These are phyloP conservation scores for Termitomyces sp. DNA, from an alignment of 768 basidiomycete genomes.

Conservation along the genomic window DNA sequence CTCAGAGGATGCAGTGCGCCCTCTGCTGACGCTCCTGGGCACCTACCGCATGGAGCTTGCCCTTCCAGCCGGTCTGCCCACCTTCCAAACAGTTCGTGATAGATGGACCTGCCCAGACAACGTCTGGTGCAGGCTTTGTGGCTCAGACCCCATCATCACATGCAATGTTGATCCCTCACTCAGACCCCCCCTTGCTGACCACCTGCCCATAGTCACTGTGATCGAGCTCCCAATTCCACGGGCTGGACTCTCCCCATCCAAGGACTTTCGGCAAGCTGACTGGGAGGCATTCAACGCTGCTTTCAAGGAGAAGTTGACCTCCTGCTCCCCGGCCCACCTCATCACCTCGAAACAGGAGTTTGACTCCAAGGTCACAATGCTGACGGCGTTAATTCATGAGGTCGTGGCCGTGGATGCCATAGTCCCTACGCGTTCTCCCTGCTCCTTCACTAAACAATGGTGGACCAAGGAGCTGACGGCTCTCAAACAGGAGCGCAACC, in stretches of 20 bases:
- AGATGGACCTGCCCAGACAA: neutral
- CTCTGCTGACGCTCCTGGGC: too few relatives aligned
- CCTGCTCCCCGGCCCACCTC: neutral
- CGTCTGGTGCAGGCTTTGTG: neutral
- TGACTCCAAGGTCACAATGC: neutral
- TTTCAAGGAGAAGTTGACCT: neutral
- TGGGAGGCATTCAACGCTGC: neutral
- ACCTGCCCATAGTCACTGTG: neutral
- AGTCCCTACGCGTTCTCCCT: rapidly evolving
- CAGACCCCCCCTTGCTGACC: neutral
- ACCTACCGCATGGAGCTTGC: too few relatives aligned
- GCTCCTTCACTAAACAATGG: neutral
- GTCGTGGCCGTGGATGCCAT: neutral
- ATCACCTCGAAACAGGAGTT: neutral
- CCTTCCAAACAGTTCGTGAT: neutral
- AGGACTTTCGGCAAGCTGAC: neutral
- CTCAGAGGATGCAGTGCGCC: too few relatives aligned
- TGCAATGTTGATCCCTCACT: neutral
- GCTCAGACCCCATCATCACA: neutral
- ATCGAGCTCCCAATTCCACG: neutral
- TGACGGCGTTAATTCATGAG: neutral
- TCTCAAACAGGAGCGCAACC: neutral
- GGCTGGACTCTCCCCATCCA: neutral
- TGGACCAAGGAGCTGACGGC: neutral
- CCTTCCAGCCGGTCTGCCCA: too few relatives aligned